Conservation (phyloP, 768 basidiomycete species). For the Tricholoma saponaceum region DNA sequence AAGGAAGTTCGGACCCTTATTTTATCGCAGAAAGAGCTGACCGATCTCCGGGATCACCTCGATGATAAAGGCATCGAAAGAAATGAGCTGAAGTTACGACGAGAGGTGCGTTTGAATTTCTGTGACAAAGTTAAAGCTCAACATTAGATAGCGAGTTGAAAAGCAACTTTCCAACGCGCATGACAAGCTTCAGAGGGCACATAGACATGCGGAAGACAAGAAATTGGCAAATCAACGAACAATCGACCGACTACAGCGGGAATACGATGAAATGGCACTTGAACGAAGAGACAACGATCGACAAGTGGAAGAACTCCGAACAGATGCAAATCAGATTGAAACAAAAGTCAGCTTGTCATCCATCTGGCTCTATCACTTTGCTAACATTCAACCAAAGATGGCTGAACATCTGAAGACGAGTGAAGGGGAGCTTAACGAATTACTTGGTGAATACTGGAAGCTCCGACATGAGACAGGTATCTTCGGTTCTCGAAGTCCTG, state of each 20-base stretch:
- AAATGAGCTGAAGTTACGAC: conserved; percentile 61
- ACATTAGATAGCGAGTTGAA: conserved; percentile 59
- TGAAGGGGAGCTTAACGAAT: conserved; percentile 74
- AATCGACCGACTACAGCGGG: conserved; percentile 70
- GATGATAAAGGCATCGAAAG: conserved; percentile 74
- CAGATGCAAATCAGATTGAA: conserved; percentile 65
- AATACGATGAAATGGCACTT: conserved; percentile 75
- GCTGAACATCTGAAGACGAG: conserved; percentile 69
- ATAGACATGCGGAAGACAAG: conserved; percentile 78
- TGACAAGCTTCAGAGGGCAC: conserved; percentile 77
- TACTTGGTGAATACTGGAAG: conserved; percentile 82
- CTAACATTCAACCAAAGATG: conserved; percentile 43
- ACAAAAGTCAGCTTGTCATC: conserved; percentile 43
- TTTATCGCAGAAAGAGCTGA: conserved; percentile 60
- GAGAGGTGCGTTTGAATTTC: conserved; percentile 47
- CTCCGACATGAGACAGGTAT: conserved; percentile 73
- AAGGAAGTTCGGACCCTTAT: conserved; percentile 64
- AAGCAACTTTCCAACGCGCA: conserved; percentile 79
- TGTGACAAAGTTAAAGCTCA: background rate
- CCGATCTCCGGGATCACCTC: conserved; percentile 62
- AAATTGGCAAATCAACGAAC: conserved; percentile 66
- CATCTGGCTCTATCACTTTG: background rate
- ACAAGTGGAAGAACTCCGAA: conserved; percentile 71
- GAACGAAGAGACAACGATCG: conserved; percentile 78
- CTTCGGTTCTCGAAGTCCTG: conserved; percentile 5